These are phyloP conservation scores for Tarenaya hassleriana DNA, from an alignment of 345 rosid species.

Conservation along the genomic window DNA sequence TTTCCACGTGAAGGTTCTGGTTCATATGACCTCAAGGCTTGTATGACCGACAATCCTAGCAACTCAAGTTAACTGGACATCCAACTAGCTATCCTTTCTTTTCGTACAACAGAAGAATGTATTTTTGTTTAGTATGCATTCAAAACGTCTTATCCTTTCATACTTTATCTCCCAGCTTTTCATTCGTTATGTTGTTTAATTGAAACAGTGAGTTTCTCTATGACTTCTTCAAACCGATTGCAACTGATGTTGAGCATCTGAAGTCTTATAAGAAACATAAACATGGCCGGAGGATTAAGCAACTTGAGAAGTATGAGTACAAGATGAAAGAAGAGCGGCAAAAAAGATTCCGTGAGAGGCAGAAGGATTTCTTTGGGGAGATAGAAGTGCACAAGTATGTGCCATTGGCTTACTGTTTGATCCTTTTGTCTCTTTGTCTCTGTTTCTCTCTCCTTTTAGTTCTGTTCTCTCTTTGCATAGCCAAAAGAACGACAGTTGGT, in stretches of 20 bases:
- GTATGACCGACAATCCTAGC: not conserved
- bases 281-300: slow-evolving; percentile 86
- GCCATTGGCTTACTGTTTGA: slow-evolving; percentile 1
- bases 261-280: slow-evolving; percentile 75
- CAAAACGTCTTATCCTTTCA: not conserved
- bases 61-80: not conserved
- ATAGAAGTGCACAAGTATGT: slow-evolving; percentile 84
- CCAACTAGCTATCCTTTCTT: slow-evolving; percentile 3
- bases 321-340: slow-evolving; percentile 94
- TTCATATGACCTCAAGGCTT: not conserved
- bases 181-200: slow-evolving; percentile 15
- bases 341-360: slow-evolving; percentile 91
- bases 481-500: too few species aligned
- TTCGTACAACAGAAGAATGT: not conserved
- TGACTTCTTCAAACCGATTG: slow-evolving; percentile 73
- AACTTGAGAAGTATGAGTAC: slow-evolving; percentile 75
- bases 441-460: slow-evolving; percentile 3
- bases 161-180: slow-evolving; percentile 1
- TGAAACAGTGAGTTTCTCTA: slow-evolving; percentile 64
- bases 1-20: not conserved
- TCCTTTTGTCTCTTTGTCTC: not conserved
- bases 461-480: slow-evolving; percentile 2
- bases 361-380: slow-evolving; percentile 90
- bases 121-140: not conserved
- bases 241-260: slow-evolving; percentile 61